A percentile compares a stretch with the other conserved stretches of the same genome.
These are phyloP conservation scores for Aspergillus sp. DNA, from an alignment of 2,329 filamentous ascomycete genomes.

Conservation along the genomic window DNA sequence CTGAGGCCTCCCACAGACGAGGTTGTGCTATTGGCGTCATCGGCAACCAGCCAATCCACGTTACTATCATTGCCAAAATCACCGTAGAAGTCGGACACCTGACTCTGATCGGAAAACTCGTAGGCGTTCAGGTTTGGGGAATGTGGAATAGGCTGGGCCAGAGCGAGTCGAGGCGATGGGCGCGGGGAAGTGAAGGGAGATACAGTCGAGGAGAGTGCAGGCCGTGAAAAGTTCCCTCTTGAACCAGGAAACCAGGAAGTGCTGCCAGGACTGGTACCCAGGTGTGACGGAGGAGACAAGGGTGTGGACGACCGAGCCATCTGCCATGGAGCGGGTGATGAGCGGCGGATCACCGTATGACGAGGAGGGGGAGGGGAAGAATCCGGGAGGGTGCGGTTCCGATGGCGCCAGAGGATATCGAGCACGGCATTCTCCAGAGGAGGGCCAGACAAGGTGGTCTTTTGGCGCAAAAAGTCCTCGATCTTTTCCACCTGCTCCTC, in stretches of 20 bases:
- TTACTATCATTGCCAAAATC: constrained; percentile 83
- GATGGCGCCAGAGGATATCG: constrained; percentile 72
- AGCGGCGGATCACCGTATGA: constrained; percentile 81
- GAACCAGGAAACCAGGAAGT: constrained; percentile 72
- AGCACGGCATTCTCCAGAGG: constrained; percentile 85
- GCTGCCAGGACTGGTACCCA: constrained; percentile 72
- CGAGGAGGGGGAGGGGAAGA: constrained; percentile 81
- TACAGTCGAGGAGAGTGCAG: constrained; percentile 68
- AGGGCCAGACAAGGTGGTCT: constrained; percentile 69
- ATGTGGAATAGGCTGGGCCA: constrained; percentile 90
- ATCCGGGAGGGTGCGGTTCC: constrained; percentile 41
- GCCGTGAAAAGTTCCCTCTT: constrained; percentile 69
- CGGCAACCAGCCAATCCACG: constrained; percentile 91
- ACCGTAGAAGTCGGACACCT: constrained; percentile 79
- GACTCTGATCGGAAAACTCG: constrained; percentile 82
- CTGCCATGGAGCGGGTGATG: constrained; percentile 92
- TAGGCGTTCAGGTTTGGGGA: constrained; percentile 93
- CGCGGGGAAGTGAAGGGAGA: constrained; percentile 93
- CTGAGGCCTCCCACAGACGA: constrained; percentile 74
- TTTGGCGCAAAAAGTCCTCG: constrained; percentile 76
- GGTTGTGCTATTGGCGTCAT: constrained; percentile 76
- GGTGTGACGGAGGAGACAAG: constrained; percentile 72
- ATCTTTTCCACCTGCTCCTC: constrained; percentile 93
- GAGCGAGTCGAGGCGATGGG: constrained; percentile 83
- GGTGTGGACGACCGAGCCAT: constrained; percentile 70